These are phyloP conservation scores for Marchantia paleacea DNA, from an alignment of 225 moss, liverwort and hornwort species.

Conservation along the genomic window DNA sequence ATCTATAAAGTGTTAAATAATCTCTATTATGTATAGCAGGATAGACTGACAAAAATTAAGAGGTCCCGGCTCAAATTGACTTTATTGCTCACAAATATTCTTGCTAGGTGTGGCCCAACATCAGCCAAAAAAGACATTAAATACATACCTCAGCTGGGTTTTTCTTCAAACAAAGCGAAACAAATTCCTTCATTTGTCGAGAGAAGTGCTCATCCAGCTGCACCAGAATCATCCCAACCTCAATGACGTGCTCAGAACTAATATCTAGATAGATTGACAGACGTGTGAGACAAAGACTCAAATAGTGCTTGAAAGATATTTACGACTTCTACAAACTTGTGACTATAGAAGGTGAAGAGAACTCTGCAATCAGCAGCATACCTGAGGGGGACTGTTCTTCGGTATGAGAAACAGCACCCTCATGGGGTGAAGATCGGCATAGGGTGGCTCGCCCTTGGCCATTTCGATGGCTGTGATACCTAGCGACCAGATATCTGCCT, in stretches of 20 bases:
- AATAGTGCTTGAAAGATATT: too few species aligned
- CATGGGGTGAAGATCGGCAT: slow-evolving; percentile 96
- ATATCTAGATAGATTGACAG: too few species aligned
- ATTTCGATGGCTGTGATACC: slow-evolving; percentile 98
- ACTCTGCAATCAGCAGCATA: slow-evolving; percentile 15
- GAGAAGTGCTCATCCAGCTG: slow-evolving; percentile 99
- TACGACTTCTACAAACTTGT: too few species aligned
- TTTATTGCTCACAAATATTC: not conserved
- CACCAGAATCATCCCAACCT: slow-evolving; percentile 10
- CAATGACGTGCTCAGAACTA: not conserved
- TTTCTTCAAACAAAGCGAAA: slow-evolving; percentile 88
- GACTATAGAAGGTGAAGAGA: not conserved
- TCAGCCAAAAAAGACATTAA: not conserved
- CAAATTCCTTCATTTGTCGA: slow-evolving; percentile 89
- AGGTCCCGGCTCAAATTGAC: not conserved
- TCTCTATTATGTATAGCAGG: not conserved
- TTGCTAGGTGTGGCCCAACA: not conserved
- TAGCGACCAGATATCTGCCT: slow-evolving; percentile 98
- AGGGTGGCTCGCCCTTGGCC: slow-evolving; percentile 97
- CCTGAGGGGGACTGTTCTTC: slow-evolving; percentile 85
- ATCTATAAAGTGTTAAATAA: not conserved
- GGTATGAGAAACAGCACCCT: slow-evolving; percentile 95
- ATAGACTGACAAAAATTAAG: not conserved
- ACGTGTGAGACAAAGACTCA: too few species aligned
- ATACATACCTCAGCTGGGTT: slow-evolving; percentile 79